phyloP scores from a whole-genome alignment of 1,139 yeast genomes.

The Magnusiomyces sp. region DNA sequence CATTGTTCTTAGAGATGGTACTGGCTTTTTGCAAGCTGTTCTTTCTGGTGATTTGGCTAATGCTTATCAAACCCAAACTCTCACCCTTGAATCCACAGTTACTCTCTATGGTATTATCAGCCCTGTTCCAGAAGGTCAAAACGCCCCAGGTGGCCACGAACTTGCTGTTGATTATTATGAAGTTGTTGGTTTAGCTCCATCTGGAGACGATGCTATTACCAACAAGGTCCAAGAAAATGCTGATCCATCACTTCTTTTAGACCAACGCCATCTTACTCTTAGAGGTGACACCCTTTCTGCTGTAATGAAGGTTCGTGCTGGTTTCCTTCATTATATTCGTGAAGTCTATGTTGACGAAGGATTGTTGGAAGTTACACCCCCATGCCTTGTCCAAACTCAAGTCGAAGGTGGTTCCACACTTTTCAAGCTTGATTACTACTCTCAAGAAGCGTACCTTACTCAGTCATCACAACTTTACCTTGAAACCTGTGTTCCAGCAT shows the following conservation, averaged over 20 bases:
- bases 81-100: slow-evolving; percentile 84
- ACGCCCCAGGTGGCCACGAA: slow-evolving; percentile 98
- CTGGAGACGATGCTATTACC: slow-evolving; percentile 91
- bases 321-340: slow-evolving; percentile 65
- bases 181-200: slow-evolving; percentile 86
- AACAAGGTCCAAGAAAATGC: slow-evolving; percentile 91
- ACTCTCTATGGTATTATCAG: slow-evolving; percentile 70
- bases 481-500: slow-evolving; percentile 91
- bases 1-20: slow-evolving; percentile 88
- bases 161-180: slow-evolving; percentile 82
- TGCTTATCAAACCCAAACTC: slow-evolving; percentile 73
- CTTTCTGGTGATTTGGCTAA: slow-evolving; percentile 86
- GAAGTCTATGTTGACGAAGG: slow-evolving; percentile 68
- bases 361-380: slow-evolving; percentile 89
- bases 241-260: slow-evolving; percentile 85
- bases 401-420: slow-evolving; percentile 99
- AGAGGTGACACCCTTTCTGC: slow-evolving; percentile 93
- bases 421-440: slow-evolving; percentile 88
- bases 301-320: slow-evolving; percentile 94
- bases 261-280: slow-evolving; percentile 87
- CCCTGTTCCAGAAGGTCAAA: slow-evolving; percentile 88
- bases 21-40: slow-evolving; percentile 84
- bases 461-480: slow-evolving; percentile 95
- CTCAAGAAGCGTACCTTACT: slow-evolving; percentile 92
- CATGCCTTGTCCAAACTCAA: slow-evolving; percentile 99